A percentile compares a stretch with the other conserved stretches of the same genome.
phyloP scores from a whole-genome alignment of 208 protist genomes.

The Chromosphaera perkinsii region DNA sequence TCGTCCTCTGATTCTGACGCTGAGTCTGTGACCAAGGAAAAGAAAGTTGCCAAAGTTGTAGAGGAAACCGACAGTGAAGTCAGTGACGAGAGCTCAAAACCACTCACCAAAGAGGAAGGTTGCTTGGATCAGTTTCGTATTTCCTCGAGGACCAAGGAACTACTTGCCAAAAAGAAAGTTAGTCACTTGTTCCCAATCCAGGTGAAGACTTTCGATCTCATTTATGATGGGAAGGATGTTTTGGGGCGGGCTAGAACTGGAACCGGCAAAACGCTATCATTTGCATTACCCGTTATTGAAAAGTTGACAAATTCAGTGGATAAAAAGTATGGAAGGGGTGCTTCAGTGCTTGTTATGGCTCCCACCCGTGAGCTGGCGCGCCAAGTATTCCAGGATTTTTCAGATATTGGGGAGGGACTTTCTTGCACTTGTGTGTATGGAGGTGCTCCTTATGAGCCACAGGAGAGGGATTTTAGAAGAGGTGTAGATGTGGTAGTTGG shows the following conservation, averaged over 20 bases:
- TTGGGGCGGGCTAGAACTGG: conserved; percentile 29
- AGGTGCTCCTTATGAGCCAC: conserved; percentile 15
- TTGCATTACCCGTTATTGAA: conserved; percentile 37
- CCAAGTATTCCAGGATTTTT: conserved; percentile 27
- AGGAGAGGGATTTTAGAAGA: conserved; percentile 25
- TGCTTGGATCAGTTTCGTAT: conserved; percentile 11
- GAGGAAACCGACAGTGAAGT: too few species aligned
- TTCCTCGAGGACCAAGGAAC: not conserved
- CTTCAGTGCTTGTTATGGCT: conserved; percentile 22
- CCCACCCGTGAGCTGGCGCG: conserved; percentile 41
- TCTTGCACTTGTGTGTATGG: conserved; percentile 29
- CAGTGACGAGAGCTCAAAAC: too few species aligned
- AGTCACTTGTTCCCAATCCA: conserved; percentile 16
- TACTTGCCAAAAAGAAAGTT: conserved; percentile 10
- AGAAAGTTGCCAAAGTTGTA: too few species aligned
- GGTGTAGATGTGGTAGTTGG: conserved; percentile 40
- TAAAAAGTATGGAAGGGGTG: not conserved
- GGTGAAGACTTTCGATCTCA: conserved; percentile 6
- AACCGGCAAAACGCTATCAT: conserved; percentile 38
- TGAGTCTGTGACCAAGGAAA: too few species aligned
- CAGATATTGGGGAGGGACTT: not conserved
- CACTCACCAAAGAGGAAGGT: not conserved
- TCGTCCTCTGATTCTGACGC: too few species aligned
- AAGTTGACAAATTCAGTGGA: not conserved
- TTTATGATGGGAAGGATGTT: conserved; percentile 31